A percentile compares a stretch with the other conserved stretches of the same genome.
phyloP scores from a whole-genome alignment of 1,284 basidiomycete species.

The Rhizopogon parksii region DNA sequence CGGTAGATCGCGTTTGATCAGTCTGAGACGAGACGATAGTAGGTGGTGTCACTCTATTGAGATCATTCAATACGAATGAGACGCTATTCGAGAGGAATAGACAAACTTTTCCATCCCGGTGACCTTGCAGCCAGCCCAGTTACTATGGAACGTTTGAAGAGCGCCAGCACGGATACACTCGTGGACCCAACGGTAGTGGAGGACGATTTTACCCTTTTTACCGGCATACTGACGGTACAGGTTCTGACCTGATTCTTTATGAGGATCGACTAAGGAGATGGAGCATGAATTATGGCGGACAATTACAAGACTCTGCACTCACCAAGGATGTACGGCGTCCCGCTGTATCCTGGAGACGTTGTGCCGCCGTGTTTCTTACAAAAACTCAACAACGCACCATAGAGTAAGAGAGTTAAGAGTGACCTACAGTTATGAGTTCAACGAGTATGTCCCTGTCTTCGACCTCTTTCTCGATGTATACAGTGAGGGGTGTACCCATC shows the following conservation, averaged over 20 bases:
- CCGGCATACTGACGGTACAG: constrained; percentile 67
- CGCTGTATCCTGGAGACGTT: constrained; percentile 65
- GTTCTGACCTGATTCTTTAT: constrained; percentile 72
- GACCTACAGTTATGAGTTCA: constrained; percentile 56
- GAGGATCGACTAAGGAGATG: constrained; percentile 40
- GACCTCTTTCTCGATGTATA: constrained; percentile 77
- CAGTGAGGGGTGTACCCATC: constrained; percentile 63
- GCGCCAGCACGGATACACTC: constrained; percentile 62
- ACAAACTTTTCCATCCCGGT: constrained; percentile 65
- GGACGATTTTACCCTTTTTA: constrained; percentile 71
- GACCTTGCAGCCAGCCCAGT: constrained; percentile 74
- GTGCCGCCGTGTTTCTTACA: constrained; percentile 66
- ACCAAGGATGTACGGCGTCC: constrained; percentile 72
- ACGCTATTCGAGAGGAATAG: background rate
- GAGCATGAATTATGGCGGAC: constrained; percentile 7
- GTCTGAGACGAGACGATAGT: constrained; percentile 30
- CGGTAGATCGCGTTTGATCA: constrained; percentile 14
- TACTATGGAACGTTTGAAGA: constrained; percentile 63
- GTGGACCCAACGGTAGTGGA: constrained; percentile 63
- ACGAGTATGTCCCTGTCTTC: constrained; percentile 56
- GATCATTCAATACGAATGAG: constrained; percentile 9
- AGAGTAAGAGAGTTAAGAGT: background rate
- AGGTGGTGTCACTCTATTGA: constrained; percentile 26
- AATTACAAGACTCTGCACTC: constrained; percentile 20
- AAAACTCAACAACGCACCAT: constrained; percentile 2